phyloP scores from a whole-genome alignment of 129 eudicot genomes.

The Silybum marianum region DNA sequence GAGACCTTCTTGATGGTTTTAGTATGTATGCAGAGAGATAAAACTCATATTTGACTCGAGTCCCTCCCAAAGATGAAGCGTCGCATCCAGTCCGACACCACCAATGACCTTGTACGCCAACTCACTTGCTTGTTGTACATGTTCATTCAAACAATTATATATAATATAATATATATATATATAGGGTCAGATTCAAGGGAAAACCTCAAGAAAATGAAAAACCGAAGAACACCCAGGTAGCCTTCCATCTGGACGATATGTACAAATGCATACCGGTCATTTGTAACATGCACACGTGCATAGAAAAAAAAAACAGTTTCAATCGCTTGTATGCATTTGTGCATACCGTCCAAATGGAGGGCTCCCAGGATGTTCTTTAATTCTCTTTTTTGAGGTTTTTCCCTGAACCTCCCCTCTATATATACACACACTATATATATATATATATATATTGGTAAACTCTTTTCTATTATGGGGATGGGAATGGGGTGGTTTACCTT shows the following conservation, averaged over 20 bases:
- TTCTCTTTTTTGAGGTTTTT: no score
- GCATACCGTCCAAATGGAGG: no score
- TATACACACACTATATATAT: no score
- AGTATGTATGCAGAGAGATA: neutral
- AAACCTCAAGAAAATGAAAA: no score
- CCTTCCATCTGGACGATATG: no score
- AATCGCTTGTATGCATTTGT: no score
- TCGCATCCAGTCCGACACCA: constrained; percentile 86
- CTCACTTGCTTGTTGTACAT: constrained; percentile 87
- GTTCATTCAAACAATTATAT: neutral
- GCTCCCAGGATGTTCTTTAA: no score
- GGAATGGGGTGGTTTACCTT: constrained; percentile 42
- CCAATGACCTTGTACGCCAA: constrained; percentile 96
- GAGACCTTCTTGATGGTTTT: neutral
- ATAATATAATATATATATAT: neutral
- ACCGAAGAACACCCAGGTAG: no score
- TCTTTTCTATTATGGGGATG: neutral
- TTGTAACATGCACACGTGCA: no score
- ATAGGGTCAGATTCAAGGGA: neutral
- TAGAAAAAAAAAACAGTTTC: no score
- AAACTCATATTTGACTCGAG: constrained; percentile 66
- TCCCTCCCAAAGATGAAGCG: constrained; percentile 93
- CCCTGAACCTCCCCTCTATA: no score
- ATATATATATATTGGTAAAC: neutral
- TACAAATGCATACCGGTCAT: no score